Base-by-base conservation (phyloP, 1,284 basidiomycete genomes). In the Leccinum variabile region DNA sequence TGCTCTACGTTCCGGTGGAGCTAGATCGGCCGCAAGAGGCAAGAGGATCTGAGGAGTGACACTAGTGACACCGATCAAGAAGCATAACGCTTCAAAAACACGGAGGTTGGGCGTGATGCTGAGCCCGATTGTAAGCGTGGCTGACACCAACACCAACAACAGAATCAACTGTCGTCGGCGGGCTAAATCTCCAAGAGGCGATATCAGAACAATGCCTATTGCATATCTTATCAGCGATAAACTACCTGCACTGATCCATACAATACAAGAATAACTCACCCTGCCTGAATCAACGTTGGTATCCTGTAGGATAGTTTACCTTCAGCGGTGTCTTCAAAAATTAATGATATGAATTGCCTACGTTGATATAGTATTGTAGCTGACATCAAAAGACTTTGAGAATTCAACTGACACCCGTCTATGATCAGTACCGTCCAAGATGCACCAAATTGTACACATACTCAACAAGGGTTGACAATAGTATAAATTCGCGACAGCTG, bases 381-480 rank as follows among this genome's bases (percentile, higher is more conserved):
- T 74, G 4, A 88, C 86, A 54, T 76, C 67, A 65, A 90, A 89
- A 3, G 83, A 77, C 33, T 80, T 67, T 0, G 85, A 80, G 39
- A 86, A 75, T 65, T 85, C 77, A 46, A 88, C 84, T 89, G 59
- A 33, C 56, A 64, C 63, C 28, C 58, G 59, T 28, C 41, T n/a
- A 7, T 10, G 18, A 39, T 59, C 2, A 71, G 56, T 55, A 32
- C 13, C 14, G 39, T 32, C 8, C 41, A 50, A 54, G 5, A 22
- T 52, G 4, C 13, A 44, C 4, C 16, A 28, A 13, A 32, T 59
- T 5, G 2, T 37, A 52, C 5, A 69, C 83, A 57, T 72, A 83
- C 90, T 87, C 14, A 91, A 75, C 63, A 91, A 73, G 0, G 90
- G 89, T 73, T 89, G 90, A 63, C 86, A 86, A 66, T 91, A 91